Base-by-base conservation (phyloP, 768 basidiomycete genomes). In the Mycena belliarum region DNA sequence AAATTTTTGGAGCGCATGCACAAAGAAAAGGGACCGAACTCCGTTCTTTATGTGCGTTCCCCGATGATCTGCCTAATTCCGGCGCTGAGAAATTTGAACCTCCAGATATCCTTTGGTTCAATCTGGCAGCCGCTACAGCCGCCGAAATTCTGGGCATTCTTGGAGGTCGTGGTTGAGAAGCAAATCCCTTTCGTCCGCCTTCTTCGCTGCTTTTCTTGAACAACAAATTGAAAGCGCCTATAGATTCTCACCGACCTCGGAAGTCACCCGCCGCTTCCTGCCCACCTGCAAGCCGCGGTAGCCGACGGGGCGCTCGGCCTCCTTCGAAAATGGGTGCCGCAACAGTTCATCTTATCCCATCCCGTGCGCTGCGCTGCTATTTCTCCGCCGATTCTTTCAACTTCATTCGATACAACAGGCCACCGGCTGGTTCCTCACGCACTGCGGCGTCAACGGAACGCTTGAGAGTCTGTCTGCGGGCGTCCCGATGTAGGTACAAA, bases 391-490 rank as follows among this genome's bases (percentile, higher is more conserved):
- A n/a, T n/a, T n/a, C n/a, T n/a, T n/a, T n/a, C n/a, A n/a, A n/a
- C 29, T 12, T 12, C 29, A 32, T 32, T 32, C 29, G n/a, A n/a
- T n/a, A n/a, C 29, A 12, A 29, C n/a, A 48, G 46, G 46, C 29
- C 15, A 32, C 32, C 5, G 32, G 46, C 29, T 48, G 46, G 46
- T 48, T 48, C 21, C 46, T 48, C 32, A 4, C 46, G 10, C 46
- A 48, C 32, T 48, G 46, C 46, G 46, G 46, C 18, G 46, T 48
- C n/a, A 48, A 48, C 29, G 32, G 46, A 9, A 48, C 46, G 46
- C 46, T 48, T 2, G 46, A 48, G 32, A 48, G 46, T 24, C 46
- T 48, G 7, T 16, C 46, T 15, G 46, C 46, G 10, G 46, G 46
- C 7, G 46, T 48, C 29, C 46, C 46, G 4, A 48, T 48, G 46